Base-by-base conservation (phyloP, 305 asterid species). In the Fraxinus angustifolia region DNA sequence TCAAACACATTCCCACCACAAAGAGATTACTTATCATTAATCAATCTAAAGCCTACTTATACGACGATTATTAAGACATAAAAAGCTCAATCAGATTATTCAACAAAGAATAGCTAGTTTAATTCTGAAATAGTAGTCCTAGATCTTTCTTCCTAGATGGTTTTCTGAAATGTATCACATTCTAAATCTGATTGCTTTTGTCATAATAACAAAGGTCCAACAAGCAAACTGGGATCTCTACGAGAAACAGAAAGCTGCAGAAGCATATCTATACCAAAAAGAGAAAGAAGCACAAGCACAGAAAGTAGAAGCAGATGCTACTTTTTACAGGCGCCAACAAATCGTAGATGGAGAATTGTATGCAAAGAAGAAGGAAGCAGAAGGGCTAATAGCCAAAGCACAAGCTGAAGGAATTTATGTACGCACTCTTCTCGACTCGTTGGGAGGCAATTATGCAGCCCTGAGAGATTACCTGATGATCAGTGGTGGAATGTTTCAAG, bases 391-490 rank as follows among this genome's bases (percentile, higher is more conserved):
- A 30, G 84, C 86, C 73, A 33, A 83, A 3, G 88, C 86, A 4
- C 79, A 83, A 74, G 87, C 88, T 19, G 81, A 85, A 75, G 86
- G 88, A 42, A 78, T 56, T 6, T 83, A 85, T 11, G 11, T 83
- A 36, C 48, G 76, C 71, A 62, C 82, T 3, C 82, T 85, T n/a
- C 78, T 85, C 1, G 80, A 58, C 33, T 79, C 84, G 6, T 16
- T 83, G 62, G 83, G 86, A 19, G 86, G 88, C 70, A 83, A 83
- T 75, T 83, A 85, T 40, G 65, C 70, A 0, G 81, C 86, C 8
- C n/a, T 83, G n/a, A 83, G 86, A 79, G 86, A 85, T 58, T 85
- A 85, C 76, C 35, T 84, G 35, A 80, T 81, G 87, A 84, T 84
- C 12, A 85, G 78, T 62, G 81, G 84, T 12, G 86, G 86, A 42